Conservation (phyloP, 768 basidiomycete species). For the Mycena amicta region DNA sequence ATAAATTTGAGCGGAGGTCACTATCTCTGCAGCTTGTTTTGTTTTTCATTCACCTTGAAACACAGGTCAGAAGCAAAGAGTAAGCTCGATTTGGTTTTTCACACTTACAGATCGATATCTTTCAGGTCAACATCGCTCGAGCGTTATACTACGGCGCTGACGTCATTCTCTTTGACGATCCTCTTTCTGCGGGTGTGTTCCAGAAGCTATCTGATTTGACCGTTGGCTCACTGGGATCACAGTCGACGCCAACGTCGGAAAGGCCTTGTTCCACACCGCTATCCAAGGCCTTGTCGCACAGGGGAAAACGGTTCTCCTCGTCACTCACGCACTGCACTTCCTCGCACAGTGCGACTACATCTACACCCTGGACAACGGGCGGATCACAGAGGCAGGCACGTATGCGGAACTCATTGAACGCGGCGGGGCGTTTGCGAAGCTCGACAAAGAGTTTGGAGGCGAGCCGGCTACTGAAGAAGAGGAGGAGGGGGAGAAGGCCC, state of each 20-base stretch:
- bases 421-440: constrained; percentile 56
- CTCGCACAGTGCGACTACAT: constrained; percentile 87
- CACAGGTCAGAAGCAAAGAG: constrained; percentile 66
- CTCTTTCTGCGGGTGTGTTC: constrained; percentile 57
- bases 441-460: constrained; percentile 65
- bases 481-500: constrained; percentile 22
- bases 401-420: constrained; percentile 52
- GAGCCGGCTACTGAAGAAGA: constrained; percentile 33
- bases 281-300: constrained; percentile 48
- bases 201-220: background rate
- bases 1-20: constrained; percentile 51
- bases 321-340: constrained; percentile 92
- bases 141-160: constrained; percentile 70
- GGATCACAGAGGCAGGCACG: constrained; percentile 71
- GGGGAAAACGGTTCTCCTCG: constrained; percentile 82
- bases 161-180: constrained; percentile 66
- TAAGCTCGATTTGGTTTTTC: constrained; percentile 22
- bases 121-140: constrained; percentile 67
- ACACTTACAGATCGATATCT: background rate
- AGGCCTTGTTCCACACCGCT: constrained; percentile 67
- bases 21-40: too few relatives aligned
- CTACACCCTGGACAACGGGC: constrained; percentile 75
- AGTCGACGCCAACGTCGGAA: constrained; percentile 80
- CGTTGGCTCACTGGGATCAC: background rate
- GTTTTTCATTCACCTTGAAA: too few relatives aligned